A percentile compares a stretch with the other conserved stretches of the same genome.
Conservation (phyloP, 371 early-diverging fungal species). For the Dipsacomyces acuminosporus region DNA sequence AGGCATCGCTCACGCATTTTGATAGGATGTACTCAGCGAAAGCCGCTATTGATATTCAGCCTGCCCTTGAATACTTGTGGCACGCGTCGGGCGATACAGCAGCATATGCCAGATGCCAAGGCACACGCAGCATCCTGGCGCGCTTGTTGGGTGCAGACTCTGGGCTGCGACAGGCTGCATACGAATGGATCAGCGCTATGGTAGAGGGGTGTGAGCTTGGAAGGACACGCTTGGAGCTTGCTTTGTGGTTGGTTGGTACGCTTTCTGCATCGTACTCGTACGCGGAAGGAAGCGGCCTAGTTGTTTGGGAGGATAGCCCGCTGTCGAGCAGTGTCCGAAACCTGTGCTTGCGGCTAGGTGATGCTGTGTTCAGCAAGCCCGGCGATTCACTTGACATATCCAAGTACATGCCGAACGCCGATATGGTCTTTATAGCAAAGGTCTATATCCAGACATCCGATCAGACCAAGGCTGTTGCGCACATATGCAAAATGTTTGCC, state of each 20-base stretch:
- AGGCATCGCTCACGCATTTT: not conserved
- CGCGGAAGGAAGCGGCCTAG: not conserved
- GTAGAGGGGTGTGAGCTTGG: not conserved
- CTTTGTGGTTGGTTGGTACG: conserved; percentile 2
- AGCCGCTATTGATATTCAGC: not conserved
- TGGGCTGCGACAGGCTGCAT: conserved; percentile 2
- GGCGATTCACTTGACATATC: too few species aligned
- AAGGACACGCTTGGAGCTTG: not conserved
- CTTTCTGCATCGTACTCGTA: not conserved
- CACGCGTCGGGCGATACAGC: not conserved
- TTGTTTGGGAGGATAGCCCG: conserved; percentile 11
- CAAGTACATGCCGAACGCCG: not conserved
- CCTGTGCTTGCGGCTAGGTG: conserved; percentile 7
- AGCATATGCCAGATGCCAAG: not conserved
- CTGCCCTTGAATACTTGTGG: conserved; percentile 9
- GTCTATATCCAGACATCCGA: conserved; percentile 14
- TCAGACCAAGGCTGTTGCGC: too few species aligned
- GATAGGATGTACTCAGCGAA: not conserved
- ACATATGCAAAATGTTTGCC: too few species aligned
- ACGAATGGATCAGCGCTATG: conserved; percentile 4
- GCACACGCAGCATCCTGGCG: conserved; percentile 8
- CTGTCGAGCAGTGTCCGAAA: not conserved
- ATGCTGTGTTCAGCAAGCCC: not conserved
- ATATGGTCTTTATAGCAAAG: conserved; percentile 8
- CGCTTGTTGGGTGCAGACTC: conserved; percentile 11